Percentiles rank a stretch among this genome's conserved stretches.
Evolutionary conservation across 345 rosid species (phyloP).

Genomic region (Aegle marmelos): DNA sequence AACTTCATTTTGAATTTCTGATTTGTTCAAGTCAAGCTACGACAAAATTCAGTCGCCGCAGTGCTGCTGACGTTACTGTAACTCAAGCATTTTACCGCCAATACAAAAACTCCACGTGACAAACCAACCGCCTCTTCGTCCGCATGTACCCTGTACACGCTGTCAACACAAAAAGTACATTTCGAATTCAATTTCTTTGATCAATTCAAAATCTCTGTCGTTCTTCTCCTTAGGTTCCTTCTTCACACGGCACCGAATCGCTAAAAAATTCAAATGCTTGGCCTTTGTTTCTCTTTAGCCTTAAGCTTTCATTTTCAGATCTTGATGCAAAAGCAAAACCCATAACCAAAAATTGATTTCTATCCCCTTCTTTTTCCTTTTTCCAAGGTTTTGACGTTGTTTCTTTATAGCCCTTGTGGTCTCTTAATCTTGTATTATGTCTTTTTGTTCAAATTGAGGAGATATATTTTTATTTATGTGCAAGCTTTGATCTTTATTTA

Average conservation of each 20-base stretch:
- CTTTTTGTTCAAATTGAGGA: neutral
- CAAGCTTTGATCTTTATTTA: conserved; percentile 1
- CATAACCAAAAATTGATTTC: neutral
- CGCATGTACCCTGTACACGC: neutral
- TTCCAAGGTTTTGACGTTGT: neutral
- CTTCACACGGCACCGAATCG: neutral
- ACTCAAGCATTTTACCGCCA: neutral
- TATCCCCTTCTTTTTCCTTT: neutral
- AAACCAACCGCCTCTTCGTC: neutral
- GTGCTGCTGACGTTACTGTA: too few relatives aligned
- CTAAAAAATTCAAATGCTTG: conserved; percentile 3
- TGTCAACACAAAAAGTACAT: neutral
- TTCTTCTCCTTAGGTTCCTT: conserved; percentile 7
- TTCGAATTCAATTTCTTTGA: neutral
- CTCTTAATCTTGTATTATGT: neutral
- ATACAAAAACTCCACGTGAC: neutral
- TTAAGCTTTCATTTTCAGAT: neutral
- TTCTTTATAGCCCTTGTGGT: neutral
- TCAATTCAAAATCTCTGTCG: neutral
- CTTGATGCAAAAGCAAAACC: neutral
- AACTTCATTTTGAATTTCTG: too few relatives aligned
- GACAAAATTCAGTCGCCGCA: too few relatives aligned
- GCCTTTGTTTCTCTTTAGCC: neutral
- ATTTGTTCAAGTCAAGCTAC: too few relatives aligned
- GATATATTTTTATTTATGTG: neutral